phyloP scores from a whole-genome alignment of 805 yeast species.

The Yarrowia hollandica region DNA sequence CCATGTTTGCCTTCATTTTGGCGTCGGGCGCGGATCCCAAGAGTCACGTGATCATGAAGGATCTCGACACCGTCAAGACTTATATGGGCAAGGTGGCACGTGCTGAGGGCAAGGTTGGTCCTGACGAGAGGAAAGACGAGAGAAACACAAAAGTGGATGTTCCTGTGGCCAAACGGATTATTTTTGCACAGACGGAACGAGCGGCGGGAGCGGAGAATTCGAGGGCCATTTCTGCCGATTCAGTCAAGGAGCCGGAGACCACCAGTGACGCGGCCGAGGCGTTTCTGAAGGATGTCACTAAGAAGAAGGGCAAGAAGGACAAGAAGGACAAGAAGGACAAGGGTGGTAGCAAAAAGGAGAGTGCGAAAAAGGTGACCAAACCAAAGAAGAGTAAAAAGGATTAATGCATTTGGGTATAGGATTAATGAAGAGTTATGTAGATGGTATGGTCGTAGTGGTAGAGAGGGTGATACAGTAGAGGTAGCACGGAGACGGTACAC shows the following conservation, averaged over 20 bases:
- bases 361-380: slow-evolving; percentile 4
- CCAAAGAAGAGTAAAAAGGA: slow-evolving; percentile 1
- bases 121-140: slow-evolving; percentile 6
- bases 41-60: slow-evolving; percentile 63
- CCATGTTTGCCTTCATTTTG: slow-evolving; percentile 47
- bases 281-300: slow-evolving; percentile 17
- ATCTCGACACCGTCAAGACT: slow-evolving; percentile 63
- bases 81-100: slow-evolving; percentile 61
- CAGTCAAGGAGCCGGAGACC: not conserved
- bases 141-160: slow-evolving; percentile 18
- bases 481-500: too few relatives aligned
- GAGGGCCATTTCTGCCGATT: slow-evolving; percentile 5
- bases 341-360: not conserved
- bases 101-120: slow-evolving; percentile 28
- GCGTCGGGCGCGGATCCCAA: slow-evolving; percentile 57
- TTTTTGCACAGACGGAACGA: slow-evolving; percentile 22
- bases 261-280: slow-evolving; percentile 20
- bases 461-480: too few relatives aligned
- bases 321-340: slow-evolving; percentile 24
- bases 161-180: slow-evolving; percentile 14
- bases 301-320: slow-evolving; percentile 19
- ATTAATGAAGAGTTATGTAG: not conserved
- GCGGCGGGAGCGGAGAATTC: too few relatives aligned
- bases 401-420: not conserved
- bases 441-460: too few relatives aligned